Base-by-base conservation (phyloP, 169 alveolate species). In the Eimeria falciformis region DNA sequence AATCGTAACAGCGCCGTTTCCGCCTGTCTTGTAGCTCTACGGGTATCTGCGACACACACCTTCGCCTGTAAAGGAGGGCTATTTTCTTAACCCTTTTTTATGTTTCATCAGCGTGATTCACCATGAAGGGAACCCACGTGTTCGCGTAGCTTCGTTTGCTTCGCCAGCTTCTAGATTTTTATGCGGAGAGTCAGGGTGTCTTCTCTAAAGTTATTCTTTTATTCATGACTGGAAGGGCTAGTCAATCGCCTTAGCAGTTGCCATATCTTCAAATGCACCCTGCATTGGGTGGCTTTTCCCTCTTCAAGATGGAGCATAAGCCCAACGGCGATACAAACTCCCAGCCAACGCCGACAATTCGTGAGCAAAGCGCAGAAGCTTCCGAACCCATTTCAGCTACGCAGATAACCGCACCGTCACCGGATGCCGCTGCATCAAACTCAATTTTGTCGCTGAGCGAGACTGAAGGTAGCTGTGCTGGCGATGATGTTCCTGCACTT, bases 231-330 rank as follows among this genome's bases (percentile, higher is more conserved):
- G 23, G 62, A 50, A 12, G n/a, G 45, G 62, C 27, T 65, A 23
- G 69, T 23, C 23, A 9, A 77, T 68, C 46, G 47, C 69, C 27
- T 14, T 5, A 17, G 47, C 47, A 18, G 47, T 50, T 17, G 7
- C 73, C 73, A 27, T n/a, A 27, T 40, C 71, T 3, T 37, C 53
- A 79, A 71, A 17, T 27, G 5, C 37, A 21, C 23, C 89, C 75
- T 53, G 43, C 89, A 81, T 81, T 45, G 14, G 89, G 89, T 11
- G 62, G 62, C 7, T 50, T 29, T 68, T 43, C 47, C 86, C 69
- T 55, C 75, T 29, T 81, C 75, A 81, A 81, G 89, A 81, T 81
- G 89, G 75, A 81, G 65, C 75, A 81, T 37, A 27, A 33, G 40
- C 73, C 4, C 33, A 55, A 23, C 45, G 62, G 55, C 75, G 77